Evolutionary conservation across 768 basidiomycete species (phyloP).

Genomic region (Tulasnella sp.): DNA sequence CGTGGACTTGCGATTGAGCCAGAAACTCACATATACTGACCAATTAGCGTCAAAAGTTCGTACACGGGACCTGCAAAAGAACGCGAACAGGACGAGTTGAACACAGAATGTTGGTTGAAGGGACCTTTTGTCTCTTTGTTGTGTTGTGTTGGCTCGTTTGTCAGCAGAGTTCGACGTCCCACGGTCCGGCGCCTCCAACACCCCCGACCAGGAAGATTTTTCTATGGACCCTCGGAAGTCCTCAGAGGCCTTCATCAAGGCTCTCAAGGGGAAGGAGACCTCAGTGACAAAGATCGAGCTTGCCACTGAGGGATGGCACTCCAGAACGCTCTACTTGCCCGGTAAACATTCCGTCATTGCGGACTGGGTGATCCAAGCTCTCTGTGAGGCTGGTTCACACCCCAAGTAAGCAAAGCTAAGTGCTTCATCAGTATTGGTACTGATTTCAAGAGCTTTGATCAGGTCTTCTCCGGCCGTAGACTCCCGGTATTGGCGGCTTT

Average conservation of each 20-base stretch:
- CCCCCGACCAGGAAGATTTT: background rate
- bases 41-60: background rate
- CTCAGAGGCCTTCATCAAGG: conserved; percentile 63
- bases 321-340: conserved; percentile 46
- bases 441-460: conserved; percentile 21
- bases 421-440: background rate
- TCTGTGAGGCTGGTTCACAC: conserved; percentile 48
- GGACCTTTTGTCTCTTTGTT: background rate
- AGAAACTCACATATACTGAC: background rate
- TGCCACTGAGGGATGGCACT: conserved; percentile 52
- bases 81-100: background rate
- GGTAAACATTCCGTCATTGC: conserved; percentile 64
- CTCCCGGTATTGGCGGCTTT: conserved; percentile 50
- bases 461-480: conserved; percentile 40
- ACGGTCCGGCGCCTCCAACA: background rate
- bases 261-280: conserved; percentile 59
- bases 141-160: background rate
- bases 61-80: background rate
- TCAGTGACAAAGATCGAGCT: conserved; percentile 67
- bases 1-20: no score
- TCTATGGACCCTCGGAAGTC: conserved; percentile 23
- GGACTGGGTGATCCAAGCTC: conserved; percentile 60
- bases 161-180: conserved; percentile 1
- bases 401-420: conserved; percentile 27
- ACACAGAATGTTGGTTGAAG: background rate